A percentile compares a stretch with the other conserved stretches of the same genome.
Evolutionary conservation across 805 yeast genomes (phyloP).

Genomic region (Debaryomyces hansenii): DNA sequence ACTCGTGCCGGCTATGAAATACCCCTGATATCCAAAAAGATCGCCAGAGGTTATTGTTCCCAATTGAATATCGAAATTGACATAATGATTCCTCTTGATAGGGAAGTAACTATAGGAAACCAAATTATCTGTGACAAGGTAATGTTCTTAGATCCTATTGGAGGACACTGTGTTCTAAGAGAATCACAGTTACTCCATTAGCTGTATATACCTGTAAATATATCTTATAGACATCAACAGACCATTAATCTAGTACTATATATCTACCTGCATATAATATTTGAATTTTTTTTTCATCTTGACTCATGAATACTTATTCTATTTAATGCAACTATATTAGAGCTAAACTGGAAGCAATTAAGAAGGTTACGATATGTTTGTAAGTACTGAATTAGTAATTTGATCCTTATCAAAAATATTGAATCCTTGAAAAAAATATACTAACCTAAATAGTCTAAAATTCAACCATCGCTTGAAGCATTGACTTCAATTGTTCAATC

Average conservation of each 20-base stretch:
- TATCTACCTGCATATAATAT: slow-evolving; percentile 7
- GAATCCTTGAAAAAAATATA: neutral
- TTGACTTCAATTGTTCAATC: slow-evolving; percentile 24
- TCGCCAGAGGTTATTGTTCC: slow-evolving; percentile 47
- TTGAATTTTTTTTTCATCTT: slow-evolving; percentile 6
- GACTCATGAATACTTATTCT: neutral
- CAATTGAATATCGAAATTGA: slow-evolving; percentile 50
- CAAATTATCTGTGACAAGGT: slow-evolving; percentile 46
- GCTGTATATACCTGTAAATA: neutral
- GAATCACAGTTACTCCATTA: slow-evolving; percentile 7
- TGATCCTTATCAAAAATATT: neutral
- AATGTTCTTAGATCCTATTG: slow-evolving; percentile 39
- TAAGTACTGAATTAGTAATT: neutral
- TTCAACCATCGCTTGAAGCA: slow-evolving; percentile 39
- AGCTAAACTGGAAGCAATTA: no score
- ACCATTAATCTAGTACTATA: neutral
- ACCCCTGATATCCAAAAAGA: slow-evolving; percentile 13
- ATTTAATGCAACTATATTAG: no score
- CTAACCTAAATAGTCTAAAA: slow-evolving; percentile 17
- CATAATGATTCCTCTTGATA: slow-evolving; percentile 20
- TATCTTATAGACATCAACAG: neutral
- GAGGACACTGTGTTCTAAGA: slow-evolving; percentile 40
- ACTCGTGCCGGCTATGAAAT: slow-evolving; percentile 26
- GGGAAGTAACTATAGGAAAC: slow-evolving; percentile 41
- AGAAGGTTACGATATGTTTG: neutral